phyloP scores from a whole-genome alignment of 257 asterid species.

The Leptodermis oblonga region DNA sequence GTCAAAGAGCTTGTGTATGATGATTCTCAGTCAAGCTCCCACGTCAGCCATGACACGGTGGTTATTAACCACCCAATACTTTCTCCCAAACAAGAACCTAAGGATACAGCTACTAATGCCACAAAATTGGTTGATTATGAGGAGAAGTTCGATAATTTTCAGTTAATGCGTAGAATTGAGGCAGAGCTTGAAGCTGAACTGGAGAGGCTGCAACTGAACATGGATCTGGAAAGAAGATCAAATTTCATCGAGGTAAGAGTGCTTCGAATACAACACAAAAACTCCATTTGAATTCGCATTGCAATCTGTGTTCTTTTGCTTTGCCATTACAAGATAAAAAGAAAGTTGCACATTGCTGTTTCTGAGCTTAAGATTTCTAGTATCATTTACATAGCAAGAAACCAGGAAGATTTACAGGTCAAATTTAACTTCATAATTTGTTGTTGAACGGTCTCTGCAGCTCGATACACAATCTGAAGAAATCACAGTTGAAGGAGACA shows the following conservation, averaged over 20 bases:
- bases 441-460: constrained; percentile 27
- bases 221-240: constrained; percentile 37
- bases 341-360: too few species aligned
- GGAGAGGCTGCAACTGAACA: constrained; percentile 57
- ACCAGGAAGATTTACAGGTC: neutral
- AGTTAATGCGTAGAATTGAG: constrained; percentile 55
- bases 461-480: constrained; percentile 42
- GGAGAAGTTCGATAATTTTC: constrained; percentile 26
- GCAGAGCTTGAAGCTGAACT: constrained; percentile 81
- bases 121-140: constrained; percentile 14
- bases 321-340: too few species aligned
- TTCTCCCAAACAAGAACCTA: constrained; percentile 15
- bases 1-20: constrained; percentile 47
- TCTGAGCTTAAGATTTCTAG: neutral
- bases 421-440: neutral
- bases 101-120: constrained; percentile 8
- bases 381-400: neutral
- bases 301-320: too few species aligned
- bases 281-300: too few species aligned
- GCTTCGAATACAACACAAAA: neutral
- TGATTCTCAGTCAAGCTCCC: constrained; percentile 25
- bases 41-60: too few species aligned
- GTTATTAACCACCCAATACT: constrained; percentile 33
- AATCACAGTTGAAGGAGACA: constrained; percentile 37
- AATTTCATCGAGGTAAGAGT: constrained; percentile 40